Conservation (phyloP, 73 alveolate species). For the Breviolum minutum region DNA sequence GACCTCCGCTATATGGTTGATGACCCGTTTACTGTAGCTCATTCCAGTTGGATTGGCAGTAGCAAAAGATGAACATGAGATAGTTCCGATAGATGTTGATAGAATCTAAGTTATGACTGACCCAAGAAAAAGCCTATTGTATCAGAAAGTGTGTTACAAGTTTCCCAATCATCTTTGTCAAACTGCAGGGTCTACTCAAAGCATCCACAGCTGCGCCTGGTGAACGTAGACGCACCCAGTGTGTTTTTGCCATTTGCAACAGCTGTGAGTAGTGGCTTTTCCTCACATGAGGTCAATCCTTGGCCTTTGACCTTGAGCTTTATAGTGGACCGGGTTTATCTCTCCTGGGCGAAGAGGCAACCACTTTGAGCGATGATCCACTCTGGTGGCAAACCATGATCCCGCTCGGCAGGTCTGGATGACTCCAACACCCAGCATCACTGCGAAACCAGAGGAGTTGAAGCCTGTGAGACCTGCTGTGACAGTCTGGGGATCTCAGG, state of each 20-base stretch:
- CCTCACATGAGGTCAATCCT: background rate
- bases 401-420: background rate
- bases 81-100: too few species aligned
- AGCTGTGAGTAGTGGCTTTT: background rate
- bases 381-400: too few species aligned
- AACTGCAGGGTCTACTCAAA: constrained; percentile 49
- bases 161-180: too few species aligned
- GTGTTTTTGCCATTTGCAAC: background rate
- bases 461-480: constrained; percentile 37
- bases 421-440: constrained; percentile 1
- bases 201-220: constrained; percentile 39
- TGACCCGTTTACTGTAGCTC: too few species aligned
- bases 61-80: too few species aligned
- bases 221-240: constrained; percentile 20
- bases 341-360: constrained; percentile 53
- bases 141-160: too few species aligned
- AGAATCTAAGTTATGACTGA: too few species aligned
- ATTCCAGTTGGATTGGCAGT: too few species aligned
- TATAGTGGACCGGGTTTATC: constrained; percentile 79
- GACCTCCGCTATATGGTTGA: too few species aligned
- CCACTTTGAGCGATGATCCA: too few species aligned
- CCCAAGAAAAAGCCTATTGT: too few species aligned
- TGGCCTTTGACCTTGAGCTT: constrained; percentile 60
- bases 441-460: background rate
- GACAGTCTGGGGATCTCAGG: background rate